Evolutionary conservation across 169 alveolate genomes (phyloP).

Genomic region (Condylostoma magnum): DNA sequence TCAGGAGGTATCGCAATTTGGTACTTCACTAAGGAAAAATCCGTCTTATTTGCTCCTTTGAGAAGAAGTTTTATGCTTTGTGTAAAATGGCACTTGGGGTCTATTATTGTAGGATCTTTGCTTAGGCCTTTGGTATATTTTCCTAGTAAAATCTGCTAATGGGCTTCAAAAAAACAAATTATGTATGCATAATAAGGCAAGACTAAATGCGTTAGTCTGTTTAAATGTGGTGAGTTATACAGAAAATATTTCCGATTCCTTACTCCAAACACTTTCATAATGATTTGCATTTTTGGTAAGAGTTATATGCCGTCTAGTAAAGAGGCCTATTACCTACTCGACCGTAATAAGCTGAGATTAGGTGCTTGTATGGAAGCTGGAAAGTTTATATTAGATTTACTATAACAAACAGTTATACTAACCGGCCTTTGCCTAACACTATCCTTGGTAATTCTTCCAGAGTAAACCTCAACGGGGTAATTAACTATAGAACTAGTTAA

Average conservation of each 20-base stretch:
- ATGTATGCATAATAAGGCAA: no score
- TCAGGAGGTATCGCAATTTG: conserved; percentile 18
- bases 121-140: not conserved
- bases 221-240: not conserved
- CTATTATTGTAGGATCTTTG: not conserved
- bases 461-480: conserved; percentile 16
- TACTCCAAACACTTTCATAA: not conserved
- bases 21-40: conserved; percentile 3
- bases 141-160: no score
- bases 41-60: conserved; percentile 13
- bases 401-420: conserved; percentile 7
- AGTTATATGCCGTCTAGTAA: not conserved
- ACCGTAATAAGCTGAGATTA: not conserved
- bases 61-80: not conserved
- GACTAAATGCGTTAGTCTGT: not conserved
- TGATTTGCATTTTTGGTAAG: not conserved
- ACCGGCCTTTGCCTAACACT: not conserved
- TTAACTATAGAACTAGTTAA: not conserved
- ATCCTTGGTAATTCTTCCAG: not conserved
- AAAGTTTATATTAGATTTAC: not conserved
- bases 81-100: conserved; percentile 13
- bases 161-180: no score
- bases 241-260: conserved; percentile 4
- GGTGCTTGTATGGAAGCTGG: conserved; percentile 4
- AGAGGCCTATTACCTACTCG: not conserved